phyloP scores from a whole-genome alignment of 768 basidiomycete genomes.

The Steccherinum ochraceum region DNA sequence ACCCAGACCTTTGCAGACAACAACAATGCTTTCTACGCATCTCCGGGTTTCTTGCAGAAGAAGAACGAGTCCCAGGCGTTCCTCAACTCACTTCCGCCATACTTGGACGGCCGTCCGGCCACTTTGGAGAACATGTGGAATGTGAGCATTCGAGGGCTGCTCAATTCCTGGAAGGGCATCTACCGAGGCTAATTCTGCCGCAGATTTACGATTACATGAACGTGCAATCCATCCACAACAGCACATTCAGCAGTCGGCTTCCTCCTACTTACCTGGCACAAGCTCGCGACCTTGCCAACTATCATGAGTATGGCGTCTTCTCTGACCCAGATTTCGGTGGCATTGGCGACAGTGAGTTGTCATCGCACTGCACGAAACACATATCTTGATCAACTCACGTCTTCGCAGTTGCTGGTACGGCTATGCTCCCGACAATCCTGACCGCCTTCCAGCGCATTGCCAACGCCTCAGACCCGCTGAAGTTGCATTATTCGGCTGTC shows the following conservation, averaged over 20 bases:
- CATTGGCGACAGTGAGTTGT: slow-evolving; percentile 28
- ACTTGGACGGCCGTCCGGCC: slow-evolving; percentile 19
- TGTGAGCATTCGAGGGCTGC: neutral
- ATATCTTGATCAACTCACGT: neutral
- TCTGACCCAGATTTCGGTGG: slow-evolving; percentile 18
- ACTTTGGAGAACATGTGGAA: slow-evolving; percentile 21
- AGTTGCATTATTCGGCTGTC: slow-evolving; percentile 51
- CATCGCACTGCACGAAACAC: neutral
- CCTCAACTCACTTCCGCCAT: slow-evolving; percentile 19
- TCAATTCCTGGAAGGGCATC: neutral
- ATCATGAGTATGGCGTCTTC: slow-evolving; percentile 35
- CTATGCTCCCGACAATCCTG: slow-evolving; percentile 57
- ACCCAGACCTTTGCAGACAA: slow-evolving; percentile 17
- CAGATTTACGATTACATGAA: slow-evolving; percentile 34
- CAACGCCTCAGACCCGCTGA: slow-evolving; percentile 42
- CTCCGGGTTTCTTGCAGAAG: slow-evolving; percentile 18
- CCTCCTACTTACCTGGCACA: slow-evolving; percentile 20
- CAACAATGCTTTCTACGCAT: slow-evolving; percentile 23
- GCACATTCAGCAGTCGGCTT: slow-evolving; percentile 22
- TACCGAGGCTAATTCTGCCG: neutral
- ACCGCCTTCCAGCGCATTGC: slow-evolving; percentile 44
- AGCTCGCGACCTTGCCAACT: slow-evolving; percentile 32
- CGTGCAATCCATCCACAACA: slow-evolving; percentile 33
- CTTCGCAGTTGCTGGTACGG: slow-evolving; percentile 57
- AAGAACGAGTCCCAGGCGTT: slow-evolving; percentile 18